Evolutionary conservation across 352 stramenopile genomes (phyloP).

Genomic region (Phytophthora chlamydospora): DNA sequence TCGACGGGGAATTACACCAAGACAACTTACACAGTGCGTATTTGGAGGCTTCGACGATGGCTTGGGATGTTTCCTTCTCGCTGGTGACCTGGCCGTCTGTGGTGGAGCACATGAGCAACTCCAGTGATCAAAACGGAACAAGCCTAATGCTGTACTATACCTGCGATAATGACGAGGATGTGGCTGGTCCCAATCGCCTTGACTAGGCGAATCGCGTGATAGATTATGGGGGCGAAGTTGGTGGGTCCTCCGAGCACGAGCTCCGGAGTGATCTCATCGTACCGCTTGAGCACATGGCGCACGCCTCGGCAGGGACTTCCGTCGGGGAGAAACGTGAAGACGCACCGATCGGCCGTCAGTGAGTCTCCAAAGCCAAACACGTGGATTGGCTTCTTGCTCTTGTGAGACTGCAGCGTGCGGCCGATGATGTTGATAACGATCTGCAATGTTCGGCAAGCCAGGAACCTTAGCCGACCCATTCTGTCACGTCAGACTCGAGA

Average conservation of each 20-base stretch:
- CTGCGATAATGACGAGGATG: slow-evolving; percentile 79
- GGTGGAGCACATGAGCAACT: neutral
- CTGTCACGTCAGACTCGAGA: neutral
- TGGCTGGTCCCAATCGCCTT: slow-evolving; percentile 57
- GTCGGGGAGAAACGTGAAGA: slow-evolving; percentile 59
- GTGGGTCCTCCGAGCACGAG: slow-evolving; percentile 65
- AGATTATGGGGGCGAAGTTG: slow-evolving; percentile 84
- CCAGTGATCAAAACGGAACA: neutral
- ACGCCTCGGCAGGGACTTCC: slow-evolving; percentile 56
- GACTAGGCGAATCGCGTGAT: slow-evolving; percentile 66
- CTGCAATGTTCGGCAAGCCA: slow-evolving; percentile 22
- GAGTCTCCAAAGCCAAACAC: slow-evolving; percentile 79
- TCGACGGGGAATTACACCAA: neutral
- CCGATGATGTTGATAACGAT: slow-evolving; percentile 75
- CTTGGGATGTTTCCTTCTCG: slow-evolving; percentile 63
- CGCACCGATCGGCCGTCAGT: slow-evolving; percentile 51
- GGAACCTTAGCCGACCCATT: neutral
- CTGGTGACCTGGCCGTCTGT: slow-evolving; percentile 72
- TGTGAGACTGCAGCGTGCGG: slow-evolving; percentile 65
- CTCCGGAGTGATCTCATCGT: slow-evolving; percentile 55
- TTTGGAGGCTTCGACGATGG: slow-evolving; percentile 77
- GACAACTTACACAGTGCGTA: slow-evolving; percentile 66
- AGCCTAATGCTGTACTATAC: slow-evolving; percentile 5
- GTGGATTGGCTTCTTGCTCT: slow-evolving; percentile 76
- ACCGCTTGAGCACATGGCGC: slow-evolving; percentile 57